Base-by-base conservation (phyloP, 208 protist species). In the Leishmania amazonensis region DNA sequence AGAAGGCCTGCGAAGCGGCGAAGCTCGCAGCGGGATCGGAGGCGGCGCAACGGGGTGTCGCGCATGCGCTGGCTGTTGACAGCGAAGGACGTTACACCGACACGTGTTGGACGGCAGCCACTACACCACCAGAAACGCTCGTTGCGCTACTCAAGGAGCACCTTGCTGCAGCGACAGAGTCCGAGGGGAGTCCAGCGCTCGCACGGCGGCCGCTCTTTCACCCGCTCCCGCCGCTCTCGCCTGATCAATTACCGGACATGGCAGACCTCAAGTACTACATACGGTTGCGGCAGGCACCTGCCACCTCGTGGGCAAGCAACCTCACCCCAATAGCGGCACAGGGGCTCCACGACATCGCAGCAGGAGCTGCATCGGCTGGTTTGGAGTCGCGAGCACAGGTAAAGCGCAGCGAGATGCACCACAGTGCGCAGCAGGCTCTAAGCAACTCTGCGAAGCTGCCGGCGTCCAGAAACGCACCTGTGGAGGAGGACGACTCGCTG, bases 191-290 rank as follows among this genome's bases (percentile, higher is more conserved):
- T 28, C 38, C 13, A 73, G 57, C 64, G 19, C n/a, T 40, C 42
- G 5, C 57, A 31, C 31, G 19, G 35, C 68, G 15, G n/a, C 67
- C 7, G 24, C 38, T 28, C 15, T 88, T 88, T 76, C 11, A 64
- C 31, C 79, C 87, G 0, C 78, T 84, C 4, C 87, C 87, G 5
- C 77, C 79, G 1, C 70, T 90, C 17, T 15, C 49, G 71, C 68
- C 76, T 7, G 84, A 87, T 19, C 54, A 87, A 75, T 79, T 87
- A 73, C 87, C 87, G 5, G 72, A 77, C 45, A 60, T 81, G 19
- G 57, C 81, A 24, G 77, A 78, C 31, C 58, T 64, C 1, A 21
- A 17, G 35, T 90, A 87, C 65, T 84, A 78, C 78, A 88, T 90
- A 51, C 83, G 84, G 0, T 19, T 82, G 38, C 80, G 78, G 5